These are phyloP conservation scores for Ogataea hybrid DNA, from an alignment of 1,139 yeast species.

Conservation along the genomic window DNA sequence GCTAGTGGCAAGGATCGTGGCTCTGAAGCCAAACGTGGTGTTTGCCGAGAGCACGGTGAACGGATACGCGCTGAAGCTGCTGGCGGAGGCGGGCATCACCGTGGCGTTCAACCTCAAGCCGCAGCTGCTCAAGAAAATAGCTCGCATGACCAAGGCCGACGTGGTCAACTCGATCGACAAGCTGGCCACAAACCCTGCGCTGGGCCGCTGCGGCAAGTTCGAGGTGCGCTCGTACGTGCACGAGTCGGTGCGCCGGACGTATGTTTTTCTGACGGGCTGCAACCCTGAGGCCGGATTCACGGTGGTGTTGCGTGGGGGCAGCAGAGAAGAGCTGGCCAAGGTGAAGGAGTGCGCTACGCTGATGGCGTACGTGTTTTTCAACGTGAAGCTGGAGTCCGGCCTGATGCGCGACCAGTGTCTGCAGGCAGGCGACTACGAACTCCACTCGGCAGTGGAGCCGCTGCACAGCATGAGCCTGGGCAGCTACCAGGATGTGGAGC, in stretches of 20 bases:
- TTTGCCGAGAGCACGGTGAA: slow-evolving; percentile 81
- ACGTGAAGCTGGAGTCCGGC: slow-evolving; percentile 77
- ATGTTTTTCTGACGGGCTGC: slow-evolving; percentile 75
- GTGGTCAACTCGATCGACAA: slow-evolving; percentile 67
- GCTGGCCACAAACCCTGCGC: slow-evolving; percentile 52
- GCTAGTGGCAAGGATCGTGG: slow-evolving; percentile 72
- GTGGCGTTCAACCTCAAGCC: slow-evolving; percentile 81
- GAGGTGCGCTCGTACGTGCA: slow-evolving; percentile 66
- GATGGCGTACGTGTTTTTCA: slow-evolving; percentile 72
- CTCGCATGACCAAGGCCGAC: slow-evolving; percentile 81
- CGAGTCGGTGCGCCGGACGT: slow-evolving; percentile 61
- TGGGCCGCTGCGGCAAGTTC: slow-evolving; percentile 74
- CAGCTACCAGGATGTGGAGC: slow-evolving; percentile 36
- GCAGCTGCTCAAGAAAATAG: slow-evolving; percentile 75
- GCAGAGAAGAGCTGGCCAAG: slow-evolving; percentile 54
- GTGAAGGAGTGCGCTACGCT: slow-evolving; percentile 81
- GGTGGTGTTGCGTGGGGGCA: slow-evolving; percentile 74
- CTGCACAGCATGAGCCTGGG: slow-evolving; percentile 19
- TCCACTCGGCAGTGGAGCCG: slow-evolving; percentile 14
- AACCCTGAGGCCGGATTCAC: slow-evolving; percentile 78
- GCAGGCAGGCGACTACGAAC: slow-evolving; percentile 30
- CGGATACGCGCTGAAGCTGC: slow-evolving; percentile 72
- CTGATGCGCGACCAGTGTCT: slow-evolving; percentile 74
- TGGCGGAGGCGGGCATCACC: slow-evolving; percentile 73
- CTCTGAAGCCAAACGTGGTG: slow-evolving; percentile 76